Evolutionary conservation across 345 rosid species (phyloP).

Genomic region (Anacardium occidentale): DNA sequence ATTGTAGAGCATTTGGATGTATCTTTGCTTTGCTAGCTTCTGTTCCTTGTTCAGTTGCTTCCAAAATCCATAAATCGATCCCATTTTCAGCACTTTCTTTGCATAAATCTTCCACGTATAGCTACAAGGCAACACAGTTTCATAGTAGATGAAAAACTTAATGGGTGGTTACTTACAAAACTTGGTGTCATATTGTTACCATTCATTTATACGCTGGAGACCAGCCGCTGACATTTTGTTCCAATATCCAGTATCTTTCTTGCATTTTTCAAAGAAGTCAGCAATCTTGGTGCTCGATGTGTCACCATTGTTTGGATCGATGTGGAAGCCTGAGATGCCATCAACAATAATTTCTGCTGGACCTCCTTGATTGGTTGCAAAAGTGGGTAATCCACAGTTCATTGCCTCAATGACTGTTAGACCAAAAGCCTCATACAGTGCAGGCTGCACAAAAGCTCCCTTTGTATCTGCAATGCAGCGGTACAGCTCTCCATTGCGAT

Average conservation of each 20-base stretch:
- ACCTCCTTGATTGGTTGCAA: slow-evolving; percentile 92
- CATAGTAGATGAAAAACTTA: not conserved
- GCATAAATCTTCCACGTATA: slow-evolving; percentile 91
- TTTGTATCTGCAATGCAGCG: slow-evolving; percentile 88
- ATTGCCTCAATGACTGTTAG: slow-evolving; percentile 94
- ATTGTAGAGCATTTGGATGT: slow-evolving; percentile 60
- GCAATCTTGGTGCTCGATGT: slow-evolving; percentile 64
- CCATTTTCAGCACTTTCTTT: slow-evolving; percentile 73
- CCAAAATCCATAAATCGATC: slow-evolving; percentile 78
- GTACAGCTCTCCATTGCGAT: slow-evolving; percentile 83
- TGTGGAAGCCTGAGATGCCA: slow-evolving; percentile 84
- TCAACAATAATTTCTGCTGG: slow-evolving; percentile 93
- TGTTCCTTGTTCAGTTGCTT: slow-evolving; percentile 73
- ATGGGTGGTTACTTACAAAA: not conserved
- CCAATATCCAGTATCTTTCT: slow-evolving; percentile 55
- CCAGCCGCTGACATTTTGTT: slow-evolving; percentile 57
- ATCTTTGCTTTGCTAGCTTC: slow-evolving; percentile 71
- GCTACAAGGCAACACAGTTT: slow-evolving; percentile 38
- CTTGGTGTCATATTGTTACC: slow-evolving; percentile 38
- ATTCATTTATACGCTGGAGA: slow-evolving; percentile 70
- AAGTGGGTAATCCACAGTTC: slow-evolving; percentile 92
- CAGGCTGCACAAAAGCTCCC: slow-evolving; percentile 94
- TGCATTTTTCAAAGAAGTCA: slow-evolving; percentile 78
- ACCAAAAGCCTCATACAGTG: slow-evolving; percentile 94
- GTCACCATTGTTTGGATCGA: slow-evolving; percentile 81